Conservation (phyloP, 495 filamentous ascomycete species). For the Margaritispora aquatica region DNA sequence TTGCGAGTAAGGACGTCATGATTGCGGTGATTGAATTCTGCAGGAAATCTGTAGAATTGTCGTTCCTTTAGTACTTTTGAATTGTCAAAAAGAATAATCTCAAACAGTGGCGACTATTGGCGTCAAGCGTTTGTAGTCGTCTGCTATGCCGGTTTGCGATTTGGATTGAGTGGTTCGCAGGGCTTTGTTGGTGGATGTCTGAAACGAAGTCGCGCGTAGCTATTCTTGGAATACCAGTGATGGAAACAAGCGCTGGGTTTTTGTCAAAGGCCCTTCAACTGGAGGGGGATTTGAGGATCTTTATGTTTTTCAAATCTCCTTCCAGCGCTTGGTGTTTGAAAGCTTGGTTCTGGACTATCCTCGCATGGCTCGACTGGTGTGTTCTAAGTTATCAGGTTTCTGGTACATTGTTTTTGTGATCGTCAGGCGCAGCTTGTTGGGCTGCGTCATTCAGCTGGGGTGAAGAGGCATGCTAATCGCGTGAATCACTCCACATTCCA, state of each 20-base stretch:
- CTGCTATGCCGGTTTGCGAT: not conserved
- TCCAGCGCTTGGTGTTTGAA: not conserved
- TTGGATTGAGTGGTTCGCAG: slow-evolving; percentile 2
- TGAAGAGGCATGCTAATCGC: not conserved
- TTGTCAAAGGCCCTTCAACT: not conserved
- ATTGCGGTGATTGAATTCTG: slow-evolving; percentile 15
- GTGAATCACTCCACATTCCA: not conserved
- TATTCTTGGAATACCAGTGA: not conserved
- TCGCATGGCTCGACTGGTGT: not conserved
- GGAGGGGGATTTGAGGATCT: not conserved
- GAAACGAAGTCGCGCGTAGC: slow-evolving; percentile 5
- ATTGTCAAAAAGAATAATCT: not conserved
- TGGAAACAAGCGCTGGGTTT: not conserved
- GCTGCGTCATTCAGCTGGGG: not conserved
- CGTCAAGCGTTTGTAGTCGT: slow-evolving; percentile 3
- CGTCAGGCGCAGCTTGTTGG: not conserved
- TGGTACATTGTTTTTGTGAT: not conserved
- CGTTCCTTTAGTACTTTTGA: not conserved
- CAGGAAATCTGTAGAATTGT: not conserved
- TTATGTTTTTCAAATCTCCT: not conserved
- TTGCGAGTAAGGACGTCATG: slow-evolving; percentile 49
- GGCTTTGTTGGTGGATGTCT: slow-evolving; percentile 1
- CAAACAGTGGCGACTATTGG: not conserved
- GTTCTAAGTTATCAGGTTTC: not conserved
- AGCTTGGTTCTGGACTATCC: not conserved